Conservation (phyloP, 2,329 filamentous ascomycete species). For the Clarireedia paspali region DNA sequence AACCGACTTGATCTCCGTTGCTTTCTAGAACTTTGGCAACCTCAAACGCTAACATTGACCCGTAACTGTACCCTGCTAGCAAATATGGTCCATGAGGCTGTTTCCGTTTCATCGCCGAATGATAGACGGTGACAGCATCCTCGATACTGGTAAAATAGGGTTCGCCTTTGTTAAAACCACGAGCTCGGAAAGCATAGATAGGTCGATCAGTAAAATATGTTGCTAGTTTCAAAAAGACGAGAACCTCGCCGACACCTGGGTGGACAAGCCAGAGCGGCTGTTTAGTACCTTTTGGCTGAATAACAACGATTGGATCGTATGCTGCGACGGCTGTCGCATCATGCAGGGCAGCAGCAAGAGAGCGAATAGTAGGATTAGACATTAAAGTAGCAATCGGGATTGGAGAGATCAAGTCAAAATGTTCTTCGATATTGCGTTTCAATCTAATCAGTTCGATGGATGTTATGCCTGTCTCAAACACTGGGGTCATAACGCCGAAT, state of each 20-base stretch:
- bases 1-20: constrained; percentile 33
- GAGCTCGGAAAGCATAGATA: constrained; percentile 37
- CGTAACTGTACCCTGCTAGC: constrained; percentile 44
- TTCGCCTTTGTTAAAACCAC: constrained; percentile 32
- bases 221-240: constrained; percentile 35
- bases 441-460: constrained; percentile 22
- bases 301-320: constrained; percentile 31
- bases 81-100: constrained; percentile 45
- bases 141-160: constrained; percentile 31
- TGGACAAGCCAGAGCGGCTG: constrained; percentile 36
- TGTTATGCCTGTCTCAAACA: constrained; percentile 29
- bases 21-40: constrained; percentile 35
- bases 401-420: constrained; percentile 22
- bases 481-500: constrained; percentile 12
- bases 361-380: constrained; percentile 27
- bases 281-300: constrained; percentile 29
- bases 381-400: constrained; percentile 33
- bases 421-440: constrained; percentile 10
- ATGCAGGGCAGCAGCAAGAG: constrained; percentile 25
- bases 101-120: constrained; percentile 30
- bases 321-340: constrained; percentile 16
- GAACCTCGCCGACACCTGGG: constrained; percentile 36
- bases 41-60: constrained; percentile 43
- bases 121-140: constrained; percentile 36
- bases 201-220: constrained; percentile 31